Base-by-base conservation (phyloP, 805 yeast species). In the Pichia pseudocactophila region DNA sequence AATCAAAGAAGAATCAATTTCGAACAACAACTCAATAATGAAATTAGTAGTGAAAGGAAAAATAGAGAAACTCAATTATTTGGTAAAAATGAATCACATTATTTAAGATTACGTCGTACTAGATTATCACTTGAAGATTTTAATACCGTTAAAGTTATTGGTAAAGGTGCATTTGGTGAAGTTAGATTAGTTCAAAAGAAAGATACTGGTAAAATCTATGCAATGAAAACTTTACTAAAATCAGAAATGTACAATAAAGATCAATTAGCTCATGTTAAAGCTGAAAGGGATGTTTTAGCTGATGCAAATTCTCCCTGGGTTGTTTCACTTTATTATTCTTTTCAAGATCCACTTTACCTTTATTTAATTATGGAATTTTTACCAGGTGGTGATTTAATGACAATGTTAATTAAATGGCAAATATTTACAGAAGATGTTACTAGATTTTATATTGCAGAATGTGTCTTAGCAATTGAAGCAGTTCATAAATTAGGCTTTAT, bases 161-260 rank as follows among this genome's bases (percentile, higher is more conserved):
- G 98, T 39, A 92, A 92, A 61, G 98, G 98, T 49, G 96, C 98
- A 0, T 92, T 92, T 66, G 98, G 98, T 48, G 97, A 88, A 58
- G 98, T 92, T 30, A 74, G 97, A 48, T 69, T 92, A 41, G 97
- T 92, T 12, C 97, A 92, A 58, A 90, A 89, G 68, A 72, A 69
- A 41, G 98, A 92, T 62, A 82, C 92, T 1, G 95, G 96, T 41
- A 82, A 84, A 63, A 89, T 84, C 30, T 88, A 80, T 66, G 96
- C 95, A 38, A 92, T 86, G 98, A 88, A 88, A 64, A 89, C 96
- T 3, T 73, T 82, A 55, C 72, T 82, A 58, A 92, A 86, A 63
- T 74, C 83, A 40, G 98, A 92, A 63, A 88, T 92, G 94, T 88
- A 83, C 64, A 84, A 86, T 56, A 88, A 86, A 57, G 97, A 90